A percentile compares a stretch with the other conserved stretches of the same genome.
Evolutionary conservation across 768 basidiomycete genomes (phyloP).

Genomic region (Macrolepiota albuminosa): DNA sequence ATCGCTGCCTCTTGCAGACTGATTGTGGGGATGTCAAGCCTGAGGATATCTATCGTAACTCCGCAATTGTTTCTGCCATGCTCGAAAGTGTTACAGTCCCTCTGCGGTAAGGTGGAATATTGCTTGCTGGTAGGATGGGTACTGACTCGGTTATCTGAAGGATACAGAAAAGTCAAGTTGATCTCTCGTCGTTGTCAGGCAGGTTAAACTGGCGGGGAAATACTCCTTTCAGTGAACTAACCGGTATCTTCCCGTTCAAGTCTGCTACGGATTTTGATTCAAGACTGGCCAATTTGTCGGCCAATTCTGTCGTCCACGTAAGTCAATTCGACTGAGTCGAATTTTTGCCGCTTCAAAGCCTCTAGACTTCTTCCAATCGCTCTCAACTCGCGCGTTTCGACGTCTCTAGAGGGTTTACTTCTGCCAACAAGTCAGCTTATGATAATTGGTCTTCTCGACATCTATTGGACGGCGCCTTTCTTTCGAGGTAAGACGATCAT

Average conservation of each 20-base stretch:
- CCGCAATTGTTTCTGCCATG: slow-evolving; percentile 55
- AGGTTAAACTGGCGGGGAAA: slow-evolving; percentile 51
- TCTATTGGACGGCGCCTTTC: slow-evolving; percentile 23
- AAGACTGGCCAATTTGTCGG: slow-evolving; percentile 38
- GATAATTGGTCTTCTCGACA: slow-evolving; percentile 31
- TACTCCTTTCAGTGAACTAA: slow-evolving; percentile 51
- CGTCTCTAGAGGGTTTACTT: slow-evolving; percentile 57
- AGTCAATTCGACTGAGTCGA: slow-evolving; percentile 1
- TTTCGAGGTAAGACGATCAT: slow-evolving; percentile 31
- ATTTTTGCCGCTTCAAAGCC: background rate
- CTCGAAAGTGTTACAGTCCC: slow-evolving; percentile 58
- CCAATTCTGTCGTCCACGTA: slow-evolving; percentile 16
- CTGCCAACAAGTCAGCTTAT: slow-evolving; percentile 29
- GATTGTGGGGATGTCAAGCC: slow-evolving; percentile 16
- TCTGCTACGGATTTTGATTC: slow-evolving; percentile 24
- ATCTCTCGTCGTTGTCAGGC: slow-evolving; percentile 36
- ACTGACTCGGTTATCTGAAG: slow-evolving; percentile 18
- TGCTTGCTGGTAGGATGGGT: slow-evolving; percentile 4
- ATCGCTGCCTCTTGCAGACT: background rate
- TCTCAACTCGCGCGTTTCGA: slow-evolving; percentile 39
- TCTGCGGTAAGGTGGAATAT: slow-evolving; percentile 37
- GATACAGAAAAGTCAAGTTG: slow-evolving; percentile 23
- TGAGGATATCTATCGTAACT: slow-evolving; percentile 40
- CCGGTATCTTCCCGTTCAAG: slow-evolving; percentile 47
- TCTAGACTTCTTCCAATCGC: slow-evolving; percentile 6